Percentiles rank a stretch among this genome's conserved stretches.
phyloP scores from a whole-genome alignment of 306 rosid species.

The Sphenostylis stenocarpa region DNA sequence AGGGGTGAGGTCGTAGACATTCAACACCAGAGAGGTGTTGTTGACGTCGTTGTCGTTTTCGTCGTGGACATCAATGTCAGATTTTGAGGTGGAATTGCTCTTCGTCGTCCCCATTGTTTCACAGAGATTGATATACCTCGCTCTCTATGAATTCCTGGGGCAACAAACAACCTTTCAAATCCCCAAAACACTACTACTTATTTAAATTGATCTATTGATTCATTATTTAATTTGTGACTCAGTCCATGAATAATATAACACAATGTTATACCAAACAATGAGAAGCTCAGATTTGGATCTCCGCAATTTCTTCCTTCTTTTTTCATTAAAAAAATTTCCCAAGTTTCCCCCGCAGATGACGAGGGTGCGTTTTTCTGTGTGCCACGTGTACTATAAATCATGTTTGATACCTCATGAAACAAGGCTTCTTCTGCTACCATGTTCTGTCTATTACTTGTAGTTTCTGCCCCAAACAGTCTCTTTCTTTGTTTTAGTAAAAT shows the following conservation, averaged over 20 bases:
- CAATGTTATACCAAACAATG: not conserved
- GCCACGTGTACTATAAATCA: not conserved
- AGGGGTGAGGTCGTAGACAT: slow-evolving; percentile 90
- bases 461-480: not conserved
- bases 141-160: slow-evolving; percentile 18
- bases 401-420: not conserved
- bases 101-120: slow-evolving; percentile 59
- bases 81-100: slow-evolving; percentile 35
- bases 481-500: not conserved
- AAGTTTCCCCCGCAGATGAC: not conserved
- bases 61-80: slow-evolving; percentile 25
- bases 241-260: not conserved
- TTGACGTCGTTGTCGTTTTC: not conserved
- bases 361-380: not conserved
- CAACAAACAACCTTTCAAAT: slow-evolving; percentile 25
- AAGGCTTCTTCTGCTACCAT: not conserved
- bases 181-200: not conserved
- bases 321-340: not conserved
- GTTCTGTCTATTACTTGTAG: not conserved
- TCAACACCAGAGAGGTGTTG: slow-evolving; percentile 48
- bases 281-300: slow-evolving; percentile 6
- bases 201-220: not conserved
- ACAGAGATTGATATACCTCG: slow-evolving; percentile 12
- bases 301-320: slow-evolving; percentile 8
- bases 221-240: slow-evolving; percentile 6